Percentiles rank a stretch among this genome's conserved stretches.
Evolutionary conservation across 129 eudicot species (phyloP).

Genomic region (Ambrosia artemisiifolia): DNA sequence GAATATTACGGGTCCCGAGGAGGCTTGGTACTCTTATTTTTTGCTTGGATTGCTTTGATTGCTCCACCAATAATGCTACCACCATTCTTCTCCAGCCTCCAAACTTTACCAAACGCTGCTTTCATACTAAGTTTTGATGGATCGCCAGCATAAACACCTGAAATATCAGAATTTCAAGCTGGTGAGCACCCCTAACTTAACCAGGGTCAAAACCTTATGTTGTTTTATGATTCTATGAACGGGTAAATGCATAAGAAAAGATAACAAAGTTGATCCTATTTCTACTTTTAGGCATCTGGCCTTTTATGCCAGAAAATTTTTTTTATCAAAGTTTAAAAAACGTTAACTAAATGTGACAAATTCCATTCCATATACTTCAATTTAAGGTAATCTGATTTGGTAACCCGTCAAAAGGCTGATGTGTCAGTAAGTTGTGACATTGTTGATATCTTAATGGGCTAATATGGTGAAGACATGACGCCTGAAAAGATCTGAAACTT

Average conservation of each 20-base stretch:
- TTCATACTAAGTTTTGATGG: conserved; percentile 92
- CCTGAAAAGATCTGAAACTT: not conserved
- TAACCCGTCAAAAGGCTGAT: not conserved
- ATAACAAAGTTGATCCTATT: not conserved
- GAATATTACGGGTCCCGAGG: conserved; percentile 84
- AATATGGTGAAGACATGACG: not conserved
- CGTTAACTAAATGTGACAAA: not conserved
- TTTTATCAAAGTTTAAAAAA: not conserved
- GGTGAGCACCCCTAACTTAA: not conserved
- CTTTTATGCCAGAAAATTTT: not conserved
- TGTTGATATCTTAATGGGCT: not conserved
- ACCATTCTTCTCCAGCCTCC: conserved; percentile 89
- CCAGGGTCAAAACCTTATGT: not conserved
- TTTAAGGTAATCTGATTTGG: not conserved
- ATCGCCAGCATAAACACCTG: conserved; percentile 98
- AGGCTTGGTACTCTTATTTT: conserved; percentile 46
- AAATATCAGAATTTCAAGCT: conserved; percentile 5
- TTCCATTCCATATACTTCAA: not conserved
- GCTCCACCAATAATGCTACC: conserved; percentile 91
- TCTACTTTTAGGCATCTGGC: not conserved
- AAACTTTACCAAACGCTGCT: conserved; percentile 96
- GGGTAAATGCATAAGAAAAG: not conserved
- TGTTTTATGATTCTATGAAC: not conserved
- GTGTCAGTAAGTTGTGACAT: not conserved
- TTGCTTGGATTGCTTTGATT: conserved; percentile 65